These are phyloP conservation scores for Hippophae tibetana DNA, from an alignment of 306 rosid genomes.

Conservation along the genomic window DNA sequence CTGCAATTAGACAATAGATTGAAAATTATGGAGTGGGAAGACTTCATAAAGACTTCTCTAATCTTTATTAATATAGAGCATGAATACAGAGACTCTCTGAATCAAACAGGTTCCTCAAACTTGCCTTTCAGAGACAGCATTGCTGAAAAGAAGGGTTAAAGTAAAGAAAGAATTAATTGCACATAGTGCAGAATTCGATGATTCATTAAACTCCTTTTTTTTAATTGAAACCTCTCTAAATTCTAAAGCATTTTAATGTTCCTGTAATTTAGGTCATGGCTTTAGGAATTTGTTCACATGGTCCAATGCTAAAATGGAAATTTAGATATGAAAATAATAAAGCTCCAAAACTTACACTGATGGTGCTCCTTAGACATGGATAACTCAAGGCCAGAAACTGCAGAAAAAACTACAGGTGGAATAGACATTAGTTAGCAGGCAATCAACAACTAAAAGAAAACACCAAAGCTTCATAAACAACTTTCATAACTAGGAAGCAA, in stretches of 20 bases:
- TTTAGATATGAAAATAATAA: constrained; percentile 7
- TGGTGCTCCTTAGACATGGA: constrained; percentile 86
- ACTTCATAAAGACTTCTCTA: too few relatives aligned
- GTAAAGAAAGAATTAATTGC: neutral
- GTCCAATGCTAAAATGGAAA: neutral
- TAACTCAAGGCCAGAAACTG: constrained; percentile 91
- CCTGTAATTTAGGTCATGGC: neutral
- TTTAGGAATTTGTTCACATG: neutral
- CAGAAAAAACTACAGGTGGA: constrained; percentile 65
- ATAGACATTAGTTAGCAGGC: constrained; percentile 7
- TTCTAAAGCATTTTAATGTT: neutral
- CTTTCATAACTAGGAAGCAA: constrained; percentile 4
- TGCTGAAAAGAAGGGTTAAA: neutral
- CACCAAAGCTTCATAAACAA: neutral
- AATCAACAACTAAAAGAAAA: constrained; percentile 7
- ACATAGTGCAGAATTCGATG: neutral
- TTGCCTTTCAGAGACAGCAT: neutral
- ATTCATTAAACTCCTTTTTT: neutral
- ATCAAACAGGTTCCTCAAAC: neutral
- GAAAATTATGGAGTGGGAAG: too few relatives aligned
- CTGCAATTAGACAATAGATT: constrained; percentile 35
- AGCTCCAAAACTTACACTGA: constrained; percentile 55
- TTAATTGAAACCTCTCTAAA: neutral
- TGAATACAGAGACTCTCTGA: too few relatives aligned
- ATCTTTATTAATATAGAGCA: too few relatives aligned